Evolutionary conservation across 2,329 filamentous ascomycete genomes (phyloP), one percentile per base, ranked within the genome.

Genomic region (Ophiostoma montium): DNA sequence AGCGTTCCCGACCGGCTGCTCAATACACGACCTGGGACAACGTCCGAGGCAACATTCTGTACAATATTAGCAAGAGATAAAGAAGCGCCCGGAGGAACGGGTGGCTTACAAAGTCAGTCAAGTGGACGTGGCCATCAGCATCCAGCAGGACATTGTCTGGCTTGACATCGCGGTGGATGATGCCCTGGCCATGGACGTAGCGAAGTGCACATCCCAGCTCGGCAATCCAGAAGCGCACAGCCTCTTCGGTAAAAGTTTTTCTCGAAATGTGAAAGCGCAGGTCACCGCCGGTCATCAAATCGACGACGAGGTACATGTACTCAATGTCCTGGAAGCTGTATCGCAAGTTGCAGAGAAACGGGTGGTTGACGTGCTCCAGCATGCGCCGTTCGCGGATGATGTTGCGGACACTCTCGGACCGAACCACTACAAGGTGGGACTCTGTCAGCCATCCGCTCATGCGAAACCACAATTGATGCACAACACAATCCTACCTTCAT

Each of bases 261-360:
- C 92, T 77, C 50, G 92, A 95, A 57, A 98, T 96, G 67, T 98
- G 92, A 64, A 96, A 98, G 62, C 92, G 82, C 54, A 98, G 68
- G 66, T 98, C 92, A 60, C 92, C 92, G 51, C 92, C 92, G 61
- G 84, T 96, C 92, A 98, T 98, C 53, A 98, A 70, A 68, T 98
- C 92, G 54, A 98, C 88, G 48, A 98, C 90, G 49, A 98, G 80
- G 65, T 98, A 95, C 87, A 98, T 84, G 68, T 98, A 98, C 66
- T 98, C 92, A 59, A 96, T 88, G 66, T 98, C 92, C 68, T 98
- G 92, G 63, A 98, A 98, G 68, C 89, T 95, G 70, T 96, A 98
- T 60, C 92, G 85, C 71, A 98, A 71, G 66, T 98, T 98, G 71
- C 90, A 96, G 58, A 98, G 84, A 65, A 96, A 98, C 23, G 90